Evolutionary conservation across 257 asterid species (phyloP).

Genomic region (Gentiana straminea): DNA sequence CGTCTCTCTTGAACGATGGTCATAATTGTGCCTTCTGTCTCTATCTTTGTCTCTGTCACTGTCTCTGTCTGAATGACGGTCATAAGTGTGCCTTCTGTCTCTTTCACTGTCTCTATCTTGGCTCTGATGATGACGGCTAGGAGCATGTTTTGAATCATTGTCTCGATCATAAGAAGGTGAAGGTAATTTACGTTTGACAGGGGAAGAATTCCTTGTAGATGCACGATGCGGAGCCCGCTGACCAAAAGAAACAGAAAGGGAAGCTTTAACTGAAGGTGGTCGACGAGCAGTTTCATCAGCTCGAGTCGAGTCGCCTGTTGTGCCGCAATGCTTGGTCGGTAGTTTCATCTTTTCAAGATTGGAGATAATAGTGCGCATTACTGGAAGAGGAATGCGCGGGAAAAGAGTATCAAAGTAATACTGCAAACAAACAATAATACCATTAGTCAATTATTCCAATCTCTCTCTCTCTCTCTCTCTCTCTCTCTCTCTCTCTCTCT

Average conservation of each 20-base stretch:
- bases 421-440: constrained; percentile 37
- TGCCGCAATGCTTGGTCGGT: constrained; percentile 75
- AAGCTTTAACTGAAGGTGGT: constrained; percentile 96
- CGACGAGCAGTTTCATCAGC: constrained; percentile 89
- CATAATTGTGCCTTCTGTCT: constrained; percentile 28
- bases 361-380: constrained; percentile 53
- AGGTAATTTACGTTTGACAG: constrained; percentile 63
- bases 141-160: constrained; percentile 46
- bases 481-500: too few relatives aligned
- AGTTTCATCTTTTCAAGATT: constrained; percentile 81
- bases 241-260: constrained; percentile 96
- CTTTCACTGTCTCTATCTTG: constrained; percentile 27
- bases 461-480: too few relatives aligned
- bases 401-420: constrained; percentile 91
- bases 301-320: constrained; percentile 79
- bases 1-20: constrained; percentile 39
- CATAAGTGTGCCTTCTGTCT: constrained; percentile 11
- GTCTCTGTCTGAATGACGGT: constrained; percentile 21
- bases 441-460: constrained; percentile 7
- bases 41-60: constrained; percentile 22
- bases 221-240: constrained; percentile 99
- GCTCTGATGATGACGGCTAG: constrained; percentile 30
- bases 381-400: constrained; percentile 96
- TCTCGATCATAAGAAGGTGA: constrained; percentile 44
- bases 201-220: constrained; percentile 92